phyloP scores from a whole-genome alignment of 1,284 basidiomycete species.

The Moniliophthora roreri region DNA sequence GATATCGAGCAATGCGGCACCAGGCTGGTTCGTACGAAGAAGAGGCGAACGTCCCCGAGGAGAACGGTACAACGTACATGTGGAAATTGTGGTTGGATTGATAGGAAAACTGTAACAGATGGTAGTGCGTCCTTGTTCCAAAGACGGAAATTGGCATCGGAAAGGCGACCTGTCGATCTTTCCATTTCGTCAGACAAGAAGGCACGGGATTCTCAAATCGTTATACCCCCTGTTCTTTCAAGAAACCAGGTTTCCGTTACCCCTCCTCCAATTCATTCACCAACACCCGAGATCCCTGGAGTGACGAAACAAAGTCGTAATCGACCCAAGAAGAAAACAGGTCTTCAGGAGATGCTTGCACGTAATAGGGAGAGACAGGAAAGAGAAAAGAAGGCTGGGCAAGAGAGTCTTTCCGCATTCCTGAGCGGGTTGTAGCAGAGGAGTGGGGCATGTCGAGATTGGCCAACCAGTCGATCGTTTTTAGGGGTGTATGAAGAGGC shows the following conservation, averaged over 20 bases:
- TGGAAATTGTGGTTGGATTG: conserved; percentile 14
- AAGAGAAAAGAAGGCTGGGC: conserved; percentile 32
- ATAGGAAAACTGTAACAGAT: conserved; percentile 1
- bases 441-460: too few relatives aligned
- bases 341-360: conserved; percentile 60
- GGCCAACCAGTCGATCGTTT: too few relatives aligned
- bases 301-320: conserved; percentile 10
- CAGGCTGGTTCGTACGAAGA: conserved; percentile 7
- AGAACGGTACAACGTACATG: conserved; percentile 10
- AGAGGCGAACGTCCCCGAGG: conserved; percentile 1
- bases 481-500: too few relatives aligned
- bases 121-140: conserved; percentile 11
- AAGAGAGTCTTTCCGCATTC: conserved; percentile 49
- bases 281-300: conserved; percentile 11
- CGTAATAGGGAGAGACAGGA: conserved; percentile 54
- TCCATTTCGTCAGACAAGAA: neutral
- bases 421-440: conserved; percentile 44
- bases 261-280: too few relatives aligned
- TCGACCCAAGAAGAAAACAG: conserved; percentile 45
- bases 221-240: neutral
- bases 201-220: neutral
- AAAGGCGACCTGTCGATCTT: neutral
- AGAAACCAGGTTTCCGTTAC: too few relatives aligned
- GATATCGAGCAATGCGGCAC: conserved; percentile 2
- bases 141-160: neutral